Base-by-base conservation (phyloP, 1,139 yeast genomes). In the Saccharomycopsis crataegensis region DNA sequence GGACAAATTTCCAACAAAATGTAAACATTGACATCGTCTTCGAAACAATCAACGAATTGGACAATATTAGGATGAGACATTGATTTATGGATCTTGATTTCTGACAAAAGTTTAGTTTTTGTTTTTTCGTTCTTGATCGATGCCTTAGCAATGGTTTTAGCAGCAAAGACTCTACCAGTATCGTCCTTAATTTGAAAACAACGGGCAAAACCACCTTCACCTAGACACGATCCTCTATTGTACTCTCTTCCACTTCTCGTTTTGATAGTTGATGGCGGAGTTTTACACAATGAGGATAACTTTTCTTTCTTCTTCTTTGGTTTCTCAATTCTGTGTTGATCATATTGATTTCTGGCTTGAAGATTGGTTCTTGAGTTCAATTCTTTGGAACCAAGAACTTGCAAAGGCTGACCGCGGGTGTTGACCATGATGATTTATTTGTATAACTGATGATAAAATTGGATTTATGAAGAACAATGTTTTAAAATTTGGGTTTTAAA, bases 121-220 rank as follows among this genome's bases (percentile, higher is more conserved):
- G 97, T 90, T 74, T 93, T 93, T 64, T 88, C 96, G 59, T 87
- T 85, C 62, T 85, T 86, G 61, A 94, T 85, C 16, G 97, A 89
- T 1, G 91, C 91, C 70, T 93, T 94, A 51, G 99, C 99, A 46
- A 94, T 96, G 0, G 99, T 94, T 66, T 94, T 94, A 40, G 99
- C 99, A 34, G 99, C 99, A 70, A 77, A 93, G 3, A 89, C 79
- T 65, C 83, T 81, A 42, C 98, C 98, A 58, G 79, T 75, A 59
- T 91, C 85, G 67, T 89, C 96, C 66, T 86, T 88, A 77, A 94
- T 94, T 69, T 93, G 97, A 72, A 94, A 94, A 68, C 99, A 94
- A 66, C 99, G 82, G 17, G 99, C 99, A 74, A 94, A 94, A 0
- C 99, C 99, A 57, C 99, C 99, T 73, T 90, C 99, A 37, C 99